Base-by-base conservation (phyloP, 257 asterid species). In the Lantana camara region DNA sequence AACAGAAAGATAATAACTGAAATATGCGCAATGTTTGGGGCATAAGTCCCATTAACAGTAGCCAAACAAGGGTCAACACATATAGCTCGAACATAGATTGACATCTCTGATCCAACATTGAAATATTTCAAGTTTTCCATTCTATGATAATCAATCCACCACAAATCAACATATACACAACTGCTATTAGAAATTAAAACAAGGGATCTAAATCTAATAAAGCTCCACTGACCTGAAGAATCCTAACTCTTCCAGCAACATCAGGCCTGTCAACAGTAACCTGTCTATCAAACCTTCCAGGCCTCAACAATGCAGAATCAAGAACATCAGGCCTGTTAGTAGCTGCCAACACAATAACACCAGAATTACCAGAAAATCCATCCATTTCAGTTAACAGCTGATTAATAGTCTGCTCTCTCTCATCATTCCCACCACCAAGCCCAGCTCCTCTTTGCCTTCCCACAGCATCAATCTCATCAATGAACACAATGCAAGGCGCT, bases 381-480 rank as follows among this genome's bases (percentile, higher is more conserved):
- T 90, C 99, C 99, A 93, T 90, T 57, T 93, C 99, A 53, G 99
- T 93, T 83, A 93, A 75, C 15, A 93, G 99, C 89, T 90, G 99
- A 78, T 93, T 93, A 40, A 93, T 90, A 24, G 97, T 93, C 76
- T 93, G 97, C 81, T 93, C 99, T 16, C 99, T 80, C 82, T 93
- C 99, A 71, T 93, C 99, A 67, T 93, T 93, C 45, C 98, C 98
- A 48, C 98, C 98, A 29, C 98, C 98, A 21, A 93, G 64, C 21
- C 98, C 97, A 0, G 96, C 96, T 52, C 97, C 97, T 66, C 98
- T 85, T 75, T 92, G 98, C 81, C 97, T 85, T 42, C 97, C 97
- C 2, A 92, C 98, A 6, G 98, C 98, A 80, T 92, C 98, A 57
- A 91, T 91, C 74, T 91, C 98, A 80, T 91, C 98, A 72, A 89